Evolutionary conservation across 805 yeast genomes (phyloP), one percentile per base, ranked within the genome.

Genomic region (Metschnikowia shivogae): DNA sequence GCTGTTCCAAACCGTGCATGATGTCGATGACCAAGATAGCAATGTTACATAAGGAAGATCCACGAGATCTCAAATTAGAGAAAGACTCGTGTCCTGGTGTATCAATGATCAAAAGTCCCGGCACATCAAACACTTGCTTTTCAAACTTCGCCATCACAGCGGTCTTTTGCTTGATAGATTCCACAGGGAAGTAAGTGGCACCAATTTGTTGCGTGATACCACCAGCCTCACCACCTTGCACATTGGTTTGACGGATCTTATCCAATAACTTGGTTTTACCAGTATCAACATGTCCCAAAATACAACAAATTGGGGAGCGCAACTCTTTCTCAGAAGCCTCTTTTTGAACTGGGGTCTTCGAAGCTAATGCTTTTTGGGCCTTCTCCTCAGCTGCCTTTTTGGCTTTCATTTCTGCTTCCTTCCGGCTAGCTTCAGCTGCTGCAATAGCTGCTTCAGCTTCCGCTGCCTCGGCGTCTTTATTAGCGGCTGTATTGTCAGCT

Each of bases 41-140:
- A 72, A 93, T 93, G 77, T 93, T 93, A 89, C 99, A 93, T 58
- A 93, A 77, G 6, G 98, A 92, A 12, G 98, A 92, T 78, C 99
- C 99, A 78, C 99, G 89, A 36, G 97, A 81, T 78, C 99, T 86
- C 68, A 93, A 80, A 69, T 93, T 93, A 39, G 97, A 82, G 80
- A 93, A 93, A 49, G 98, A 90, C 78, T 93, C 99, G 88, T 93
- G 99, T 69, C 99, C 99, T 58, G 99, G 99, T 2, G 99, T 93
- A 74, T 93, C 99, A 60, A 93, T 93, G 56, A 93, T 83, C 65
- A 93, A 78, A 62, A 93, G 74, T 73, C 99, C 99, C 46, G 99
- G 99, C 46, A 93, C 98, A 54, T 92, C 96, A 65, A 84, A 92
- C 19, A 85, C 76, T 63, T 83, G 82, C 62, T 86, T 86, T 65